Conservation (phyloP, 306 rosid genomes). For the Benincasa hispida region DNA sequence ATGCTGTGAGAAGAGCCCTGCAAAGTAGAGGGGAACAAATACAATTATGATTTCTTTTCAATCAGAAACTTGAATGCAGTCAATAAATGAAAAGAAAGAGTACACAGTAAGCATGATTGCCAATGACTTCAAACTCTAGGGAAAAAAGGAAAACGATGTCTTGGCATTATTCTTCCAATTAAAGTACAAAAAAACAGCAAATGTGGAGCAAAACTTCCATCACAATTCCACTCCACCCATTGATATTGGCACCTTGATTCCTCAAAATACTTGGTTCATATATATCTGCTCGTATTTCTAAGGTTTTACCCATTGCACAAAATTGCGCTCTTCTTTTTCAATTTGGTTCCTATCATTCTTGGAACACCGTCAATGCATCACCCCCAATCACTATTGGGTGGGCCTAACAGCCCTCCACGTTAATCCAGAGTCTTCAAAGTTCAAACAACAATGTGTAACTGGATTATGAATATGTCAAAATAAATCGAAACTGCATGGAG, state of each 20-base stretch:
- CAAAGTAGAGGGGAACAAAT: slow-evolving; percentile 6
- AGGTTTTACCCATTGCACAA: background rate
- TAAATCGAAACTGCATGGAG: background rate
- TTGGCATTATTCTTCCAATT: background rate
- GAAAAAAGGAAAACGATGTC: background rate
- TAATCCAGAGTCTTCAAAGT: background rate
- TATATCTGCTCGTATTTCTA: background rate
- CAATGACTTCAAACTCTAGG: background rate
- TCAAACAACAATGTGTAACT: background rate
- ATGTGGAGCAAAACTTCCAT: background rate
- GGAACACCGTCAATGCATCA: background rate
- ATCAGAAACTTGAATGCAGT: background rate
- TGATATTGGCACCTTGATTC: background rate
- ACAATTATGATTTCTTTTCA: background rate
- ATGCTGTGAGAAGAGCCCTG: slow-evolving; percentile 89
- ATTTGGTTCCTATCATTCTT: background rate
- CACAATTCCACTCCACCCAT: background rate
- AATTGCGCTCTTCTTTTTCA: background rate
- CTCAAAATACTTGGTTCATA: background rate
- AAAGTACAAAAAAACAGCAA: background rate
- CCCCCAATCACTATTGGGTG: background rate
- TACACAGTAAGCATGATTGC: background rate
- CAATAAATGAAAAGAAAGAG: background rate
- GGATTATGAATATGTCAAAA: background rate
- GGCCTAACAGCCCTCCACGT: background rate